Evolutionary conservation across 257 asterid species (phyloP), one percentile per base, ranked within the genome.

Genomic region (Cynanchum wilfordii): DNA sequence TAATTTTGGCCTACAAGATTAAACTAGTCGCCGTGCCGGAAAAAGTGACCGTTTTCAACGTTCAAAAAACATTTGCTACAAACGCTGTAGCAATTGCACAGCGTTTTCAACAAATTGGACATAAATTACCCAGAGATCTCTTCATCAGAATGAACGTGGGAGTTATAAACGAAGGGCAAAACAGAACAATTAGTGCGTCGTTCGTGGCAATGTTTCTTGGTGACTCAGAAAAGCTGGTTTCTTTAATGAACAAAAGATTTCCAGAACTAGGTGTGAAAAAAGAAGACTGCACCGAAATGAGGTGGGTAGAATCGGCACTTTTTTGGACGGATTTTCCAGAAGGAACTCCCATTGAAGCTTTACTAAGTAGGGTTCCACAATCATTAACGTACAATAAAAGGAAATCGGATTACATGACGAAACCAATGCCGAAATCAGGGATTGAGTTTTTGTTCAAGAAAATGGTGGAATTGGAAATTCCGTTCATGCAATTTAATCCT

Each of bases 401-500:
- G 2, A 72, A 72, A 63, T 72, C 76, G 0, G 69, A 72, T 15
- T 72, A 72, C 27, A 54, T 72, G 20, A 38, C 10, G 5, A 59
- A 52, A 6, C 76, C 76, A 1, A 72, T 72, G 38, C 57, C 69
- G 13, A 72, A 75, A 11, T 47, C 45, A 2, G 69, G 45, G 0
- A 45, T 84, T 3, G 74, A 76, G 10, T 49, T 65, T 4, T 7
- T 71, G 5, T 71, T 71, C 52, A 22, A 62, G 29, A 71, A 71
- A 24, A 44, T 71, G 47, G 11, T 71, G 7, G 25, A 81, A 30
- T 9, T 83, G 1, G 86, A 82, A 2, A 75, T 68, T 30, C 79
- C 74, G 0, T 85, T 81, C 4, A 8, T 85, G 7, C 83, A 79
- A 1, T 81, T 86, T 70, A 86, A 83, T 33, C 76, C 87, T 1